Conservation (phyloP, 192 early-diverging fungal genomes). For the Coemansia sp. region DNA sequence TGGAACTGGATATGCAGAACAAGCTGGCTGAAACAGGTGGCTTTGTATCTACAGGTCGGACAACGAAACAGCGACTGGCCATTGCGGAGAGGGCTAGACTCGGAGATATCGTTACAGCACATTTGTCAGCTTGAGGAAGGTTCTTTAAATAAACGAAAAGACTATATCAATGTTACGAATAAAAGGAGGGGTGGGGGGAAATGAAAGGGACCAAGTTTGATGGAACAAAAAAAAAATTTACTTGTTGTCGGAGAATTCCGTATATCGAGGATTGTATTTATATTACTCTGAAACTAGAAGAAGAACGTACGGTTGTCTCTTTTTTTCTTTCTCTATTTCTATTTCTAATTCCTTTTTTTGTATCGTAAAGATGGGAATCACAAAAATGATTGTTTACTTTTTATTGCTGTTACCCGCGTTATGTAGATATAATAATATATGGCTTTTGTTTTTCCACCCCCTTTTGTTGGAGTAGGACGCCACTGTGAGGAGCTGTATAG, state of each 20-base stretch:
- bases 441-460: too few relatives aligned
- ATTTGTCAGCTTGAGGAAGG: background rate
- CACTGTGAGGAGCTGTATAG: too few relatives aligned
- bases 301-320: background rate
- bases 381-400: background rate
- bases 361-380: background rate
- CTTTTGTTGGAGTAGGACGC: too few relatives aligned
- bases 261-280: background rate
- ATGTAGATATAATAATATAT: too few relatives aligned
- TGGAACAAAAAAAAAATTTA: background rate
- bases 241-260: background rate
- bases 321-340: background rate
- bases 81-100: background rate
- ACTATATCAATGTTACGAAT: too few relatives aligned
- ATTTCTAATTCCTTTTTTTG: too few relatives aligned
- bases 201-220: background rate
- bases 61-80: conserved; percentile 18
- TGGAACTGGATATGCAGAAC: conserved; percentile 19
- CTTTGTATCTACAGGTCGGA: conserved; percentile 14
- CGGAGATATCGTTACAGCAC: background rate
- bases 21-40: conserved; percentile 17
- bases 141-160: background rate
- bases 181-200: background rate
- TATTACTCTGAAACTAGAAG: background rate
- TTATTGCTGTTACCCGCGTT: too few relatives aligned